Evolutionary conservation across 192 early-diverging fungal genomes (phyloP).

Genomic region (Entrophospora sp.): DNA sequence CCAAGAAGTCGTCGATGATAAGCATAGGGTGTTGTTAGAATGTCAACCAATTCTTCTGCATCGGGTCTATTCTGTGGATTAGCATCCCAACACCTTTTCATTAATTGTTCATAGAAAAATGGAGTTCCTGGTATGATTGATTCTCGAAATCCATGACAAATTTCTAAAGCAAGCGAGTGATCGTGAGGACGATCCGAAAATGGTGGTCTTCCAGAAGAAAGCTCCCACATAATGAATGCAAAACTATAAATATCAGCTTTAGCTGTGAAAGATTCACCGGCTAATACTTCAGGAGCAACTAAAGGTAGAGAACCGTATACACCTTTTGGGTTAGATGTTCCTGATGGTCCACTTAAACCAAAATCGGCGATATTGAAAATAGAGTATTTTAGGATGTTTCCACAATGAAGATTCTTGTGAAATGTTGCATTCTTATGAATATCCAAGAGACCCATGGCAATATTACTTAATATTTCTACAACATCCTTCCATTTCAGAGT

Average conservation of each 20-base stretch:
- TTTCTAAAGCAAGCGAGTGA: slow-evolving; percentile 19
- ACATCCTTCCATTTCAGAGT: neutral
- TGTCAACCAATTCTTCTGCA: slow-evolving; percentile 26
- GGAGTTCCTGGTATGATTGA: slow-evolving; percentile 30
- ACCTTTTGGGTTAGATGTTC: neutral
- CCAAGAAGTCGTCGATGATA: neutral
- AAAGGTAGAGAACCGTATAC: neutral
- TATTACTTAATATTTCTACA: neutral
- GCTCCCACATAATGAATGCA: slow-evolving; percentile 34
- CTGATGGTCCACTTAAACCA: neutral
- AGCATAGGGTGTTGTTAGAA: slow-evolving; percentile 17
- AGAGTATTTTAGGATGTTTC: neutral
- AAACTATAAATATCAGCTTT: slow-evolving; percentile 32
- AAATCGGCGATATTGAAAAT: neutral
- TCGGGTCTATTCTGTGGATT: slow-evolving; percentile 23
- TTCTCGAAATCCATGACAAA: slow-evolving; percentile 26
- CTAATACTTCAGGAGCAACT: neutral
- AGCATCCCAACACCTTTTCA: slow-evolving; percentile 31
- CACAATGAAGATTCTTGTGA: neutral
- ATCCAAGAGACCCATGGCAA: neutral
- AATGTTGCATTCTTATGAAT: neutral
- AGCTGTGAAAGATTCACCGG: neutral
- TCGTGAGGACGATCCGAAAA: slow-evolving; percentile 26
- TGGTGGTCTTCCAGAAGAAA: slow-evolving; percentile 31
- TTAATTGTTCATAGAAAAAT: slow-evolving; percentile 23